Conservation (phyloP, 129 eudicot genomes). For the Pittosporum tobira region DNA sequence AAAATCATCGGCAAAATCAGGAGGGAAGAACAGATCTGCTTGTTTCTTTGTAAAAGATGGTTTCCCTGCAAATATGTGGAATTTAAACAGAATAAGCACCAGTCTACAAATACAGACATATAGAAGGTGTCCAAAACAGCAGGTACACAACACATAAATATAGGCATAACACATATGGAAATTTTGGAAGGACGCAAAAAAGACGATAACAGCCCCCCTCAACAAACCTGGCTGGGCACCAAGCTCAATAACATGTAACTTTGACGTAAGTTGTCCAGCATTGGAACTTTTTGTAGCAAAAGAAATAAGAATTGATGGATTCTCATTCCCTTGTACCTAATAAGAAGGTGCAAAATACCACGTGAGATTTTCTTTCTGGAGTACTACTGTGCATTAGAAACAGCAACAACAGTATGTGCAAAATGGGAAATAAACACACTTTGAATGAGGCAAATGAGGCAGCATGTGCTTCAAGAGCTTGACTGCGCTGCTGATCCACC, state of each 20-base stretch:
- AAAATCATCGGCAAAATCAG: constrained; percentile 91
- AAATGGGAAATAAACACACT: constrained; percentile 24
- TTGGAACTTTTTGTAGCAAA: constrained; percentile 87
- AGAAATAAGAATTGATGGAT: constrained; percentile 81
- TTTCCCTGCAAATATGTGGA: constrained; percentile 41
- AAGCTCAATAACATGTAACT: constrained; percentile 94
- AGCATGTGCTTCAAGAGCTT: constrained; percentile 96
- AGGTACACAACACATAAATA: not conserved
- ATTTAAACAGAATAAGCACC: not conserved
- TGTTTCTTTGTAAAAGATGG: constrained; percentile 88
- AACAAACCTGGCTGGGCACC: constrained; percentile 98
- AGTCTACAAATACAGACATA: too few relatives aligned
- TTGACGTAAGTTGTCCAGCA: constrained; percentile 89
- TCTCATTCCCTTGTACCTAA: constrained; percentile 93
- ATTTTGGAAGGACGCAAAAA: not conserved
- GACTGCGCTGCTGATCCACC: constrained; percentile 90
- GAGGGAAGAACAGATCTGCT: constrained; percentile 98
- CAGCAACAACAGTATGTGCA: not conserved
- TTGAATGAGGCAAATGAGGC: constrained; percentile 82
- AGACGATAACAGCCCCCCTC: too few relatives aligned
- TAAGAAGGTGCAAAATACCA: constrained; percentile 4
- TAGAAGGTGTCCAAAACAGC: too few relatives aligned
- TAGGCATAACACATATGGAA: not conserved
- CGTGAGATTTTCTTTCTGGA: not conserved
- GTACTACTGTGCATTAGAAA: not conserved